Evolutionary conservation across 2,329 filamentous ascomycete species (phyloP), one percentile per base, ranked within the genome.

Genomic region (Sporothrix inflata): DNA sequence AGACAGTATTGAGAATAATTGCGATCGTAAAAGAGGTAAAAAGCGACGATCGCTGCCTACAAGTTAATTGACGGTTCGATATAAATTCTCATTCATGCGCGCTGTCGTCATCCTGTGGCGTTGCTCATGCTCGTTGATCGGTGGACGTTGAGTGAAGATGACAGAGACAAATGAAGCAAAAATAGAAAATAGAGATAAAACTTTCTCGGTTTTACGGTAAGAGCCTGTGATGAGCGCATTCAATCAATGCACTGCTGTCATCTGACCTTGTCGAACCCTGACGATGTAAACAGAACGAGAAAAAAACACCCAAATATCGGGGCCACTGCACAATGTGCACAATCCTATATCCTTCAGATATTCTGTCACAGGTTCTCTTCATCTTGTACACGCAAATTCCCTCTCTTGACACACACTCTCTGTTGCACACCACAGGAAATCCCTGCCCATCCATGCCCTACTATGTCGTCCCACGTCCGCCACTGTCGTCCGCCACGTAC

Each of bases 51-150:
- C 14, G 6, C 16, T 34, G 4, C 19, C 27, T 34, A 34, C 12
- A 60, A 34, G 21, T 60, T 60, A 19, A 60, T 60, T 34, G 27
- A 24, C 1, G 34, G 53, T 60, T 60, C 27, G 53, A 60, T 19
- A 34, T 60, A 60, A 19, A 38, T 40, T 38, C 9, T 16, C 1
- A n/a, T 63, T 24, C 24, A 63, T 63, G 38, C 60, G 7, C n/a
- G 11, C 19, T 24, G n/a, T 47, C 61, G 61, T 65, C 61, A 47
- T 45, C 61, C 61, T 47, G 61, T 65, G 61, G 61, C 61, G 16
- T 47, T 65, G 61, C n/a, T 47, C 11, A 65, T 65, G 61, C 21
- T 61, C 6, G 30, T 14, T 21, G 57, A 61, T 40, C 34, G 19
- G 57, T 19, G 3, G 34, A 12, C 27, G 6, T 40, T 40, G 24